Evolutionary conservation across 108 stramenopile species (phyloP).

Genomic region (Skeletonema marinoi): DNA sequence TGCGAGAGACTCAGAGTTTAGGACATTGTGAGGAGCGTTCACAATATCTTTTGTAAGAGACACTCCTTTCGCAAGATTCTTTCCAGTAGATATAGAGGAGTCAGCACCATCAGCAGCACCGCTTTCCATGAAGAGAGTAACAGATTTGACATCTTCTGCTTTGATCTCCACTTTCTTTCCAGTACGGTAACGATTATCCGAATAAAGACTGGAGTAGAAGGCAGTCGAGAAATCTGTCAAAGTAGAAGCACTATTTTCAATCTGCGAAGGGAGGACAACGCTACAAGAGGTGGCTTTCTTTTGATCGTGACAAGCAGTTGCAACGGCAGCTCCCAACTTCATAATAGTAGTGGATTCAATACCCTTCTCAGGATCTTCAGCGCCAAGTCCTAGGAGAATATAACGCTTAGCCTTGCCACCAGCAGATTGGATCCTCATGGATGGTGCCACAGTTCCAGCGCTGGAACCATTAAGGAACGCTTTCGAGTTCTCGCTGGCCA

Average conservation of each 20-base stretch:
- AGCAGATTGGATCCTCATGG: slow-evolving; percentile 46
- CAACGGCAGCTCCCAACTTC: slow-evolving; percentile 67
- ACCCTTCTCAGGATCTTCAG: slow-evolving; percentile 43
- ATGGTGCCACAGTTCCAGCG: slow-evolving; percentile 72
- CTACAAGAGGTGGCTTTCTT: slow-evolving; percentile 64
- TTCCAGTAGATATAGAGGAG: slow-evolving; percentile 55
- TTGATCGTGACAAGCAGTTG: slow-evolving; percentile 69
- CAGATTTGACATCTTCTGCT: slow-evolving; percentile 69
- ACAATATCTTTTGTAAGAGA: slow-evolving; percentile 92
- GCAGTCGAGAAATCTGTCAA: slow-evolving; percentile 60
- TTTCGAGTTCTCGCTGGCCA: slow-evolving; percentile 76
- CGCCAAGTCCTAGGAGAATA: slow-evolving; percentile 71
- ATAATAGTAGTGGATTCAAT: slow-evolving; percentile 43
- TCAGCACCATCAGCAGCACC: slow-evolving; percentile 14
- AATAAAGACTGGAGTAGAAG: slow-evolving; percentile 67
- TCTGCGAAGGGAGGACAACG: slow-evolving; percentile 57
- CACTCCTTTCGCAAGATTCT: slow-evolving; percentile 63
- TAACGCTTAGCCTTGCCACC: slow-evolving; percentile 54
- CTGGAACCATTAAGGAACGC: slow-evolving; percentile 79
- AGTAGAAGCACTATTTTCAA: slow-evolving; percentile 11
- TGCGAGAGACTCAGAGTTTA: slow-evolving; percentile 87
- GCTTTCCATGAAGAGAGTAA: slow-evolving; percentile 55
- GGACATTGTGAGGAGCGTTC: slow-evolving; percentile 95
- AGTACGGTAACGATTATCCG: slow-evolving; percentile 85
- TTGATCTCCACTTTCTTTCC: slow-evolving; percentile 66